phyloP scores from a whole-genome alignment of 495 filamentous ascomycete species.

The Penicillium crystallinum region DNA sequence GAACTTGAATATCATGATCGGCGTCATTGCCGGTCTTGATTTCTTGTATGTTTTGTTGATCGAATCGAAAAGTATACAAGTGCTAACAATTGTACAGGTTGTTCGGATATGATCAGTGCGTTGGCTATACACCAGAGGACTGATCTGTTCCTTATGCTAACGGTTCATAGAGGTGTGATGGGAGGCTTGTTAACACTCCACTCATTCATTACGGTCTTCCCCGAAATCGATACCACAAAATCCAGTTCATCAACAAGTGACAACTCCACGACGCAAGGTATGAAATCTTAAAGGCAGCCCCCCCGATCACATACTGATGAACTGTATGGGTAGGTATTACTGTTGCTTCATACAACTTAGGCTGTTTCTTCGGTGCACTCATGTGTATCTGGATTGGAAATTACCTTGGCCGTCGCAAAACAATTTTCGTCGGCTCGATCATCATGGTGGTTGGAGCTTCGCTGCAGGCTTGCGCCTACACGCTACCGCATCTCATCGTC shows the following conservation, averaged over 20 bases:
- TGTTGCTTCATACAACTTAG: constrained; percentile 62
- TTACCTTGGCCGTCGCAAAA: constrained; percentile 61
- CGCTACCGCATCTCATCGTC: constrained; percentile 55
- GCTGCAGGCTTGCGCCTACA: constrained; percentile 59
- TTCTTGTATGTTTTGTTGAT: constrained; percentile 44
- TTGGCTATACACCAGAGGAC: not conserved
- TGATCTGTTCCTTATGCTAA: constrained; percentile 5
- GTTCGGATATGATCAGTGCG: constrained; percentile 37
- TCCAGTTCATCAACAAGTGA: constrained; percentile 21
- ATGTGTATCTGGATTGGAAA: constrained; percentile 66
- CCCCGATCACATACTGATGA: not conserved
- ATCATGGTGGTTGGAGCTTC: constrained; percentile 66
- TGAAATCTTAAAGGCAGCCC: constrained; percentile 1
- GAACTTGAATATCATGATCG: constrained; percentile 61
- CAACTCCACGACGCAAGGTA: constrained; percentile 50
- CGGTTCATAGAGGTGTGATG: constrained; percentile 44
- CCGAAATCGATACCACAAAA: constrained; percentile 44
- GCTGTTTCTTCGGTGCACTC: constrained; percentile 67
- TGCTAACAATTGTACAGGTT: constrained; percentile 17
- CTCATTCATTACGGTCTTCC: constrained; percentile 46
- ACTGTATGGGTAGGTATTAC: constrained; percentile 51
- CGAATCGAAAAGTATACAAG: not conserved
- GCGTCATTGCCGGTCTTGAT: constrained; percentile 62
- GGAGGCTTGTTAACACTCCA: constrained; percentile 50
- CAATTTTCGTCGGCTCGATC: constrained; percentile 63